A percentile compares a stretch with the other conserved stretches of the same genome.
phyloP scores from a whole-genome alignment of 106 monocot species.

The Triglochin maritima region DNA sequence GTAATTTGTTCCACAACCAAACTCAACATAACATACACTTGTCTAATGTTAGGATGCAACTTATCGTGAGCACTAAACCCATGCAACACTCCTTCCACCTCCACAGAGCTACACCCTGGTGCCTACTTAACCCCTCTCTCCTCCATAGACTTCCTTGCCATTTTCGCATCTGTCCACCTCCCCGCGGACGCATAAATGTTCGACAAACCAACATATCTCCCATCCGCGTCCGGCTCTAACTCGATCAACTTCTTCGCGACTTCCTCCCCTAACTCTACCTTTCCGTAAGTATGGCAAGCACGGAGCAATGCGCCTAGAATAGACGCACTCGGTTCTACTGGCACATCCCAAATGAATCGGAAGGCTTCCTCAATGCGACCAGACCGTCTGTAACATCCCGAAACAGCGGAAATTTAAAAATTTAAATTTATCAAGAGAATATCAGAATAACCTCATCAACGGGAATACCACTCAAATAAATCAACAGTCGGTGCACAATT shows the following conservation, averaged over 20 bases:
- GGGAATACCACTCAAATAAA: no score
- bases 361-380: constrained; percentile 43
- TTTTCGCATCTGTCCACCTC: constrained; percentile 42
- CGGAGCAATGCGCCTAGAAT: constrained; percentile 51
- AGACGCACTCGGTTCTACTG: constrained; percentile 45
- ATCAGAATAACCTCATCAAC: no score
- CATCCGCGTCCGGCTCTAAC: constrained; percentile 50
- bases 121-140: constrained; percentile 48
- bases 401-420: no score
- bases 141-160: constrained; percentile 46
- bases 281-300: constrained; percentile 35
- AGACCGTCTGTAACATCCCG: no score
- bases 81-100: constrained; percentile 27
- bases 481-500: no score
- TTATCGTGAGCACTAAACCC: constrained; percentile 57
- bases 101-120: constrained; percentile 50
- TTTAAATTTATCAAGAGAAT: no score
- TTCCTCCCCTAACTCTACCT: constrained; percentile 33
- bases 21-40: constrained; percentile 25
- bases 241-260: constrained; percentile 42
- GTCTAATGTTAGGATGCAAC: constrained; percentile 23
- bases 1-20: constrained; percentile 19
- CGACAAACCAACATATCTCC: constrained; percentile 49
- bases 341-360: constrained; percentile 36
- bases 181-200: constrained; percentile 32